Evolutionary conservation across 176 grass and related monocot genomes (phyloP).

Genomic region (Puccinellia tenuiflora): DNA sequence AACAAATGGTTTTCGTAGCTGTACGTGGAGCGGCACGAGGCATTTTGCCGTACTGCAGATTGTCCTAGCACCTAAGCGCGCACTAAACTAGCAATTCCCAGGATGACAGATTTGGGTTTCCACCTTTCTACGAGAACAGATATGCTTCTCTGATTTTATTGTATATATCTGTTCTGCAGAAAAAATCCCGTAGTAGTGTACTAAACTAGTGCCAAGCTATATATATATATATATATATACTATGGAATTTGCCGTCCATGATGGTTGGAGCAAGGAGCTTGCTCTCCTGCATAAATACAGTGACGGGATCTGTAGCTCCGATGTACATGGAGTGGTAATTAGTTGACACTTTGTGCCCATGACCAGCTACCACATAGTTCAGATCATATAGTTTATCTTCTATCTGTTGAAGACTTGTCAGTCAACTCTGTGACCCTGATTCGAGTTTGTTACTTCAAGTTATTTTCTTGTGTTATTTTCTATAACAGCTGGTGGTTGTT

Average conservation of each 20-base stretch:
- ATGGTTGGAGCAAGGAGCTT: neutral
- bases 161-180: neutral
- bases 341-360: neutral
- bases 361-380: neutral
- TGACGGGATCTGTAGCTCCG: neutral
- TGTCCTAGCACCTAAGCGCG: neutral
- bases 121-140: neutral
- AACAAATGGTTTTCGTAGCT: neutral
- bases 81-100: too few relatives aligned
- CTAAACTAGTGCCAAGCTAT: neutral
- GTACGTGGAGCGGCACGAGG: neutral
- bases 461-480: neutral
- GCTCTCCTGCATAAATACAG: neutral
- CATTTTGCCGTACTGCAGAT: neutral
- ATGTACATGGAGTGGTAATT: neutral
- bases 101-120: neutral
- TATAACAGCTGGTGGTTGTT: neutral
- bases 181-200: neutral
- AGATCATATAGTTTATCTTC: neutral
- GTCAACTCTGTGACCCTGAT: neutral
- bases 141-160: neutral
- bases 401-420: neutral
- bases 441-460: neutral
- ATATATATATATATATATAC: too few relatives aligned
- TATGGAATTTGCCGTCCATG: neutral